Percentiles rank a stretch among this genome's conserved stretches.
phyloP scores from a whole-genome alignment of 345 rosid species.

The Geranium brycei region DNA sequence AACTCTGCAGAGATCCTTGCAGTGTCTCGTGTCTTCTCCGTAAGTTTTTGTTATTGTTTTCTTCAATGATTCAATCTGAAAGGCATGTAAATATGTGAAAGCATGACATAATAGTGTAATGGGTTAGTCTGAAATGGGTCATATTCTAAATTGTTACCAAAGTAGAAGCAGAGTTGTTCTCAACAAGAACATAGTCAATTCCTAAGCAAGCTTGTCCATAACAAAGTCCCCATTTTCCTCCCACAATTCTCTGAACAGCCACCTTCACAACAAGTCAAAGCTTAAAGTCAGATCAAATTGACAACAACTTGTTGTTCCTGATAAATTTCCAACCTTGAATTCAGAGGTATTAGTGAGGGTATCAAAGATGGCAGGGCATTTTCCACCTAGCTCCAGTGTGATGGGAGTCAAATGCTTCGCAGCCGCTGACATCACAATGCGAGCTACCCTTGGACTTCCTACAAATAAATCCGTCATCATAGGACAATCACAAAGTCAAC shows the following conservation, averaged over 20 bases:
- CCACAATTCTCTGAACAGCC: slow-evolving; percentile 50
- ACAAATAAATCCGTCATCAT: slow-evolving; percentile 1
- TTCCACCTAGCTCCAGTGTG: slow-evolving; percentile 80
- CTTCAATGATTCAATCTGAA: slow-evolving; percentile 54
- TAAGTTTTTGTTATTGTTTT: slow-evolving; percentile 34
- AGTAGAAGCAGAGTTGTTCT: slow-evolving; percentile 32
- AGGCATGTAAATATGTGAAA: neutral
- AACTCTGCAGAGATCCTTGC: slow-evolving; percentile 42
- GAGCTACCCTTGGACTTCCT: slow-evolving; percentile 70
- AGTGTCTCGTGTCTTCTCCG: slow-evolving; percentile 44
- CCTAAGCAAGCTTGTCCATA: slow-evolving; percentile 74
- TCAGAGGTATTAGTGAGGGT: slow-evolving; percentile 29
- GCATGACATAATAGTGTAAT: neutral
- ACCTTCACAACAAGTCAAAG: slow-evolving; percentile 16
- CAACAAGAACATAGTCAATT: slow-evolving; percentile 62
- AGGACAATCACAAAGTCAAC: too few species aligned
- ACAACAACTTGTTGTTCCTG: too few species aligned
- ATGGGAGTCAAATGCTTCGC: slow-evolving; percentile 78
- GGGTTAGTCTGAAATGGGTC: neutral
- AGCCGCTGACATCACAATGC: slow-evolving; percentile 62
- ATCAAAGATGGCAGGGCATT: slow-evolving; percentile 64
- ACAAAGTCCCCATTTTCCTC: slow-evolving; percentile 81
- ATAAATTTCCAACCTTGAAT: slow-evolving; percentile 26
- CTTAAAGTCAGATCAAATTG: too few species aligned
- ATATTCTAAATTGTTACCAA: slow-evolving; percentile 28